phyloP scores from a whole-genome alignment of 257 asterid species.

The Solanum ahanhuiri region DNA sequence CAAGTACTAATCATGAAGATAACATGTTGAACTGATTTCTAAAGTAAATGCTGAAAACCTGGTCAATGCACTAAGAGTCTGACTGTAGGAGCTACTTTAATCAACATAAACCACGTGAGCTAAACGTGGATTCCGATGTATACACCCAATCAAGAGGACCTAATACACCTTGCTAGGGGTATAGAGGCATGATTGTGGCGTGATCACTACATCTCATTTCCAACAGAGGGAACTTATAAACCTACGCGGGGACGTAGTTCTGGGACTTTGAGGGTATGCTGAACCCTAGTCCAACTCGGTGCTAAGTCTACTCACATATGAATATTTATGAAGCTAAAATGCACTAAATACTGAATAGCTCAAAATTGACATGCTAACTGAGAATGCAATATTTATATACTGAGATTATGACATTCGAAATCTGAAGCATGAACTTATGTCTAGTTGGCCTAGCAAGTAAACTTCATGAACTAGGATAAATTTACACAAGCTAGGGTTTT shows the following conservation, averaged over 20 bases:
- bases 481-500: not conserved
- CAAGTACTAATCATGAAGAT: too few relatives aligned
- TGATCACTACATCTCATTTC: not conserved
- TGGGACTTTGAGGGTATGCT: not conserved
- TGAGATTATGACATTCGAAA: not conserved
- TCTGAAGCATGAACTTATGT: not conserved
- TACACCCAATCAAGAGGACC: not conserved
- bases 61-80: not conserved
- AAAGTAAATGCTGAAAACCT: too few relatives aligned
- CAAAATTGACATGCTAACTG: not conserved
- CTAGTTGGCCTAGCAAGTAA: not conserved
- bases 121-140: not conserved
- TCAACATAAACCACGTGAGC: not conserved
- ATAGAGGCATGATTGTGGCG: accelerated
- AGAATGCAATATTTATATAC: not conserved
- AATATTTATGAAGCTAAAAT: not conserved
- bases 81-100: not conserved
- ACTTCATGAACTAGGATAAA: not conserved
- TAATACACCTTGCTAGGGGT: not conserved
- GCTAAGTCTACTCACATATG: not conserved
- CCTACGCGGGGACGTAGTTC: not conserved
- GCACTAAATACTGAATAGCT: not conserved
- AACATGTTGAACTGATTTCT: not conserved
- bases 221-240: not conserved
- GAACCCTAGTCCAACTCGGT: not conserved